Evolutionary conservation across 345 rosid genomes (phyloP).

Genomic region (Arabidopsis suecica): DNA sequence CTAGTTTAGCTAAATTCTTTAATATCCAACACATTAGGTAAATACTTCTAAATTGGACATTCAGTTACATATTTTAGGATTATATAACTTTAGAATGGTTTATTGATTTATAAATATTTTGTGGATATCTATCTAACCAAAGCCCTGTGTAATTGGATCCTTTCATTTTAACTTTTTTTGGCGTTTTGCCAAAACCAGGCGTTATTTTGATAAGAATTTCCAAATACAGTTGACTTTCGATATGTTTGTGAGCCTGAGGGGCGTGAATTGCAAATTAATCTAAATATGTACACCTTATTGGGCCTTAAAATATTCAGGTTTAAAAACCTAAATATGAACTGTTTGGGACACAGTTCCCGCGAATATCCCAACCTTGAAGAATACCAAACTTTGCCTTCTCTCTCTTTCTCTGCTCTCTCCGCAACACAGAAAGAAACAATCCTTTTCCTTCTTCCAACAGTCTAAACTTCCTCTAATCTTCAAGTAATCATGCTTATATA

Average conservation of each 20-base stretch:
- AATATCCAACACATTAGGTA: background rate
- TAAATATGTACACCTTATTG: background rate
- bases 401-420: conserved; percentile 1
- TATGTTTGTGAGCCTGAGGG: background rate
- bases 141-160: too few species aligned
- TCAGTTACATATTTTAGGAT: background rate
- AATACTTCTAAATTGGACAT: background rate
- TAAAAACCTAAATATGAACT: background rate
- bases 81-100: background rate
- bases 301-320: background rate
- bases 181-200: too few species aligned
- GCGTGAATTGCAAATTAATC: background rate
- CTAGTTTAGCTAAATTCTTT: background rate
- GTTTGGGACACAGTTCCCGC: conserved; percentile 51
- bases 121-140: too few species aligned
- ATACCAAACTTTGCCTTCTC: conserved; percentile 63
- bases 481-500: conserved; percentile 34
- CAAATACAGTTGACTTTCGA: background rate
- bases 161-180: too few species aligned
- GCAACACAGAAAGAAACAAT: conserved; percentile 53
- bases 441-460: conserved; percentile 63
- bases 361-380: conserved; percentile 57
- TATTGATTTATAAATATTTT: too few species aligned
- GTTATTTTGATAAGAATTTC: too few species aligned
- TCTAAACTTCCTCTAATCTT: conserved; percentile 52